These are phyloP conservation scores for Rhynchosporium agropyri DNA, from an alignment of 2,329 filamentous ascomycete species.

Conservation along the genomic window DNA sequence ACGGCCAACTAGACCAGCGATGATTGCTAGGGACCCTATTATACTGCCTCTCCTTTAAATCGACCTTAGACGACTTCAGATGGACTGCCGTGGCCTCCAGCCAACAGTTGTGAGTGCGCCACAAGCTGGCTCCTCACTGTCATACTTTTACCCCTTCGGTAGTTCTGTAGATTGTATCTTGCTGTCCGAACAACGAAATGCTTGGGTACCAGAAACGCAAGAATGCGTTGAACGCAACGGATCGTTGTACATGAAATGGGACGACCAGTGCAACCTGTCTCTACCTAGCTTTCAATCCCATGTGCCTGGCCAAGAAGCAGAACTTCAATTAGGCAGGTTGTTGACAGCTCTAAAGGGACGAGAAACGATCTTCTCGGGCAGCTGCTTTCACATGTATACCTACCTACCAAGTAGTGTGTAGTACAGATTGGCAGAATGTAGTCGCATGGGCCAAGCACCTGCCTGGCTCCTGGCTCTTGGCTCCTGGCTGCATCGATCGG, in stretches of 20 bases:
- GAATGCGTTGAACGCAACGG: constrained; percentile 21
- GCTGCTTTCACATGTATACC: neutral
- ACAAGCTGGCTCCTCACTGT: constrained; percentile 11
- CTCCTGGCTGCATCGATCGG: constrained; percentile 22
- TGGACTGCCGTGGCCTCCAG: constrained; percentile 7
- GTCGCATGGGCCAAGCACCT: constrained; percentile 22
- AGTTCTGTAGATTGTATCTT: constrained; percentile 3
- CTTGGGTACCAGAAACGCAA: constrained; percentile 20
- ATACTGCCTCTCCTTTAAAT: constrained; percentile 25
- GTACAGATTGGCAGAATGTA: constrained; percentile 2
- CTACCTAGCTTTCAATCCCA: constrained; percentile 1
- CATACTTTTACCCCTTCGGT: constrained; percentile 8
- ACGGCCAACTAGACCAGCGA: constrained; percentile 20
- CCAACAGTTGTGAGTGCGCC: constrained; percentile 4
- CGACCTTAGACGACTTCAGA: constrained; percentile 10
- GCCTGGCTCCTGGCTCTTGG: neutral
- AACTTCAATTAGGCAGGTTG: constrained; percentile 5
- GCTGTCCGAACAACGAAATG: constrained; percentile 10
- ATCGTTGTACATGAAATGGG: constrained; percentile 19
- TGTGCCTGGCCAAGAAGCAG: neutral
- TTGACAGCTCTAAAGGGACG: constrained; percentile 1
- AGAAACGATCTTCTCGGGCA: constrained; percentile 1
- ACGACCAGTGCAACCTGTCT: constrained; percentile 17
- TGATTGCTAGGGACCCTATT: constrained; percentile 19
- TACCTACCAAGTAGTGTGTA: too few relatives aligned